Evolutionary conservation across 805 yeast genomes (phyloP).

Genomic region (Lachancea meyersii): DNA sequence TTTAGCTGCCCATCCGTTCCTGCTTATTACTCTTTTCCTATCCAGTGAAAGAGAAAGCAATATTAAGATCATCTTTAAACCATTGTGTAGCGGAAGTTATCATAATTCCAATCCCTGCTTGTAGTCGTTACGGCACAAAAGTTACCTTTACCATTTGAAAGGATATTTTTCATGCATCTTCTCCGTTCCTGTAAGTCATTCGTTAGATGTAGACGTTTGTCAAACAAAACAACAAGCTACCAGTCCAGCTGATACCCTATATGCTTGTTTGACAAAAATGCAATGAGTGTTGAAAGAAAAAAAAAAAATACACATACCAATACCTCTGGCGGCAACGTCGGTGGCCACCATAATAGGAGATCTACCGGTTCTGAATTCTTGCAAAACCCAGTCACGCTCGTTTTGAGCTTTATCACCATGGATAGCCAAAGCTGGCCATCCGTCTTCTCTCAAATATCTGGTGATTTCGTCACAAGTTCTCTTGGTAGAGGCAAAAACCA

Average conservation of each 20-base stretch:
- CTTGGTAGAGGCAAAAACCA: conserved; percentile 93
- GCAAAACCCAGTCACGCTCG: conserved; percentile 98
- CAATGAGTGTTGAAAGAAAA: background rate
- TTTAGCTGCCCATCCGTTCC: conserved; percentile 8
- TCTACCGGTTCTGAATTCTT: conserved; percentile 86
- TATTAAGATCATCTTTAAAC: conserved; percentile 10
- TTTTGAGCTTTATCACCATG: conserved; percentile 98
- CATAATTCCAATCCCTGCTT: conserved; percentile 3
- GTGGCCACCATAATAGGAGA: conserved; percentile 98
- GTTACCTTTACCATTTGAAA: background rate
- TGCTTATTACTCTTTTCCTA: conserved; percentile 1
- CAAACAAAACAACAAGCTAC: background rate
- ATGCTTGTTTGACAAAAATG: background rate
- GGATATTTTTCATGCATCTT: background rate
- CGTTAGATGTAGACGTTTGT: conserved; percentile 6
- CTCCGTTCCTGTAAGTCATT: conserved; percentile 8
- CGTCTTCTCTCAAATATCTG: conserved; percentile 84
- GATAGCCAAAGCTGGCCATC: conserved; percentile 98
- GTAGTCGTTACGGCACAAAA: background rate
- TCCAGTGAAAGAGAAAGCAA: conserved; percentile 1
- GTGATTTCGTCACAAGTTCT: conserved; percentile 97
- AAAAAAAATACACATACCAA: conserved; percentile 64
- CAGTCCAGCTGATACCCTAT: conserved; percentile 1
- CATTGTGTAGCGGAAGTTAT: conserved; percentile 7
- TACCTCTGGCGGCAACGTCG: conserved; percentile 99